Base-by-base conservation (phyloP, 2,329 filamentous ascomycete genomes). In the Fusarium sp. region DNA sequence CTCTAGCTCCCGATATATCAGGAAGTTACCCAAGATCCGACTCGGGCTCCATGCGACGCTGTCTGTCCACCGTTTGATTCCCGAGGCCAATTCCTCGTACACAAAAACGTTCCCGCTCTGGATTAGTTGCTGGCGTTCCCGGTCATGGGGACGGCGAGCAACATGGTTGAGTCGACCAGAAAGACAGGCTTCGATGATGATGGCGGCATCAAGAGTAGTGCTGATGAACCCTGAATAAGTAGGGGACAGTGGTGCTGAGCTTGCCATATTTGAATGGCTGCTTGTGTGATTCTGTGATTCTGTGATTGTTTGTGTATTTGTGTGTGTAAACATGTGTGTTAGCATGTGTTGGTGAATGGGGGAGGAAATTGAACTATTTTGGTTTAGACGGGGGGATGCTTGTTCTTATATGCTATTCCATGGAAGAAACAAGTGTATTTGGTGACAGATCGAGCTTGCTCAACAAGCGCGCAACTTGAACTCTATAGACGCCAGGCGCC, bases 21-120 rank as follows among this genome's bases (percentile, higher is more conserved):
- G 85, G 73, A 93, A 97, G 77, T 96, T 96, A 62, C 91, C 91
- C 49, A 95, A 84, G 49, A 97, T 95, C 18, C 92, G 90, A 79
- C 91, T 97, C 0, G 94, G 94, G 72, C 93, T 97, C 94, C 94
- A 98, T 9, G 91, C 90, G 13, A 95, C 89, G 16, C 94, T 94
- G 73, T 98, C 94, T 0, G 94, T 97, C 94, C 94, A 98, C 58
- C 94, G 87, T 82, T 97, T 97, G 81, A 97, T 97, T 7, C 93
- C 93, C 0, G 94, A 97, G 0, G 93, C 90, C 65, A 93, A 91
- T 78, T 97, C 93, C 76, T 97, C 93, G 79, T 97, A 98, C 70
- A 97, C 93, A 80, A 97, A 96, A 48, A 97, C 88, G 71, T 91
- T 91, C 37, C 94, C 94, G 72, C 93, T 97, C 71, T 88, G 88